phyloP scores from a whole-genome alignment of 192 early-diverging fungal species.

The Irineochytrium annulatum region DNA sequence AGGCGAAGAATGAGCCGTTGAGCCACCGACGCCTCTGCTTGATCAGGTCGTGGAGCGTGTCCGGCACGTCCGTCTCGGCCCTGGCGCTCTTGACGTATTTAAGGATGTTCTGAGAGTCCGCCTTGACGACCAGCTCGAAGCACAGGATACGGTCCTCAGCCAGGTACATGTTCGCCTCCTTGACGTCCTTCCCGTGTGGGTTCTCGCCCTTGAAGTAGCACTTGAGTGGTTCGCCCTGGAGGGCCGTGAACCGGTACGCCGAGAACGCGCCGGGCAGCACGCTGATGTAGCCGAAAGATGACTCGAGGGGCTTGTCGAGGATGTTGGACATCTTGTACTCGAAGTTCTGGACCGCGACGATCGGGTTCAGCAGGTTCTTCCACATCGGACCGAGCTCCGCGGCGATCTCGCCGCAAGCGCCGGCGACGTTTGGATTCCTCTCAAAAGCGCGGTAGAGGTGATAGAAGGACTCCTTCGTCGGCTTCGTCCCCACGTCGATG shows the following conservation, averaged over 20 bases:
- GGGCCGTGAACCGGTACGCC: conserved; percentile 67
- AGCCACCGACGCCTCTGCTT: conserved; percentile 79
- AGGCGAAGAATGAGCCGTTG: conserved; percentile 77
- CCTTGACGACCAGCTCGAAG: conserved; percentile 75
- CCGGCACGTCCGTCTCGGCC: conserved; percentile 75
- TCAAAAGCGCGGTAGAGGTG: conserved; percentile 62
- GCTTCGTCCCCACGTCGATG: conserved; percentile 72
- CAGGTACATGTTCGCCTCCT: conserved; percentile 32
- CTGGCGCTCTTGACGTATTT: conserved; percentile 62
- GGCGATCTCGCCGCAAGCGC: conserved; percentile 76
- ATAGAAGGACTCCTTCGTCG: conserved; percentile 52
- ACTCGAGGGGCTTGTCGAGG: conserved; percentile 72
- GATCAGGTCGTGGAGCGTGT: conserved; percentile 67
- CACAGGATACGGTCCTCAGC: conserved; percentile 83
- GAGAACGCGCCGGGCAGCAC: conserved; percentile 80
- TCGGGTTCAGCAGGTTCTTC: conserved; percentile 64
- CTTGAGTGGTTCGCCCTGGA: conserved; percentile 59
- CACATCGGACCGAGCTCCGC: conserved; percentile 55
- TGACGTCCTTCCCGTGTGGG: conserved; percentile 42
- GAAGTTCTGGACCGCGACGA: conserved; percentile 83
- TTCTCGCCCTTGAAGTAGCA: conserved; percentile 69
- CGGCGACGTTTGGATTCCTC: conserved; percentile 61
- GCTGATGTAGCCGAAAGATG: conserved; percentile 72
- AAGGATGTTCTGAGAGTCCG: conserved; percentile 53
- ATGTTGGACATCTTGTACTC: conserved; percentile 82